phyloP scores from a whole-genome alignment of 768 basidiomycete genomes.

The Lactarius evosmus region DNA sequence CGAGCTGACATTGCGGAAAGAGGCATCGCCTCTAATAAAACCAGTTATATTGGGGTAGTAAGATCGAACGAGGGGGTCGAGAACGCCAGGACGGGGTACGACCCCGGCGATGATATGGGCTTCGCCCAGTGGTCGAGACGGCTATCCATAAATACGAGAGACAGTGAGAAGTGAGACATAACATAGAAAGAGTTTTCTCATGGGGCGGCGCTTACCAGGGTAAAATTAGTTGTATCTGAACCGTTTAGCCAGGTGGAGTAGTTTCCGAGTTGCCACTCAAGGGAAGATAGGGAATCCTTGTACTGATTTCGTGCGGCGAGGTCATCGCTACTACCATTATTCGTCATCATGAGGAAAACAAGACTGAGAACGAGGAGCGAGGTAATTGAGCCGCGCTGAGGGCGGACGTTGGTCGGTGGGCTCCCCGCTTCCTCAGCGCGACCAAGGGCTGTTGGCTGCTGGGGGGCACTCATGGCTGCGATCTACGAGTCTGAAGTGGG shows the following conservation, averaged over 20 bases:
- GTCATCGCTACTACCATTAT: conserved; percentile 61
- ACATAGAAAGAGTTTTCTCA: background rate
- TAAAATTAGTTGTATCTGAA: conserved; percentile 55
- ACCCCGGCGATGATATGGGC: conserved; percentile 49
- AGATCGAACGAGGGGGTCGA: conserved; percentile 48
- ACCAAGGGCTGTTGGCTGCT: background rate
- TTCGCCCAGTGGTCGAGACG: conserved; percentile 43
- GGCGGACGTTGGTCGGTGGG: conserved; percentile 26
- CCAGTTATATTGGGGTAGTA: conserved; percentile 79
- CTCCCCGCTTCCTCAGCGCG: conserved; percentile 11
- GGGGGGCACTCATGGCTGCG: conserved; percentile 11
- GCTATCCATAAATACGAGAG: conserved; percentile 38
- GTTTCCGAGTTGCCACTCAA: conserved; percentile 63
- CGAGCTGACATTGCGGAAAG: conserved; percentile 55
- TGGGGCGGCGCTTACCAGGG: conserved; percentile 46
- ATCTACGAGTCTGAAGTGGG: background rate
- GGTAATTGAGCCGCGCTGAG: conserved; percentile 59
- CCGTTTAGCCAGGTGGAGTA: conserved; percentile 75
- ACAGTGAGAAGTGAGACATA: background rate
- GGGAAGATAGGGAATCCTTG: conserved; percentile 55
- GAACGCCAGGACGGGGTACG: conserved; percentile 41
- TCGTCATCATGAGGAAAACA: conserved; percentile 76
- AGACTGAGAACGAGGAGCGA: conserved; percentile 73
- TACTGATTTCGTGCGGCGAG: conserved; percentile 60
- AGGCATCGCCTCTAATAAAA: conserved; percentile 62